Evolutionary conservation across 495 filamentous ascomycete genomes (phyloP), one percentile per base, ranked within the genome.

Genomic region (Penicillium parvum): DNA sequence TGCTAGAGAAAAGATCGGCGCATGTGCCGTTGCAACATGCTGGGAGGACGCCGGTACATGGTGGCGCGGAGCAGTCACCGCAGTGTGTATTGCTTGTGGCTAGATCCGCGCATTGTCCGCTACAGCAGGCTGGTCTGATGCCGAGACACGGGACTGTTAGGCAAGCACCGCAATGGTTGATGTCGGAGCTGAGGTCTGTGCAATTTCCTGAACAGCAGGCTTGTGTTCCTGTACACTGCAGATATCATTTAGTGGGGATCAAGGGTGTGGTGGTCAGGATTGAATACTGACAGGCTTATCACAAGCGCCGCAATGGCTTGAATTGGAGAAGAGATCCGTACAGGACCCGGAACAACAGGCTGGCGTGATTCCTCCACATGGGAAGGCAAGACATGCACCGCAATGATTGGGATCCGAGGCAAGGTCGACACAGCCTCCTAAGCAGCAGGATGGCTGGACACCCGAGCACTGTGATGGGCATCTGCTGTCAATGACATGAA

Each of bases 21-120:
- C 53, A 57, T 7, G 40, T 42, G 1, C 37, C 40, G 7, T 33
- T 33, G 19, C 50, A 53, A 18, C 50, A 53, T 7, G 40, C 45
- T 0, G 45, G 45, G 9, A 27, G 10, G 4, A 29, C 20, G 2
- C 44, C 44, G 9, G 23, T 9, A 35, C 50, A 53, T 0, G 50
- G 26, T 10, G n/a, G 4, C 3, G 29, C 34, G n/a, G 35, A 8
- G 20, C 44, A 52, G 7, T 29, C 17, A 6, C 49, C 49, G 21
- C 49, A 52, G 14, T 37, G 37, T 8, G 30, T 28, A 8, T 30
- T 9, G n/a, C 20, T 30, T 5, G 29, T 38, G 8, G 33, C 28
- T 14, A 52, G 28, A 39, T 52, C 49, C 17, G 28, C 40, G 27
- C 49, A 52, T 5, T 30, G 28, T 7, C 34, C 40, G 10, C 27